A percentile compares a stretch with the other conserved stretches of the same genome.
Conservation (phyloP, 1,139 yeast species). For the Yarrowia galli region DNA sequence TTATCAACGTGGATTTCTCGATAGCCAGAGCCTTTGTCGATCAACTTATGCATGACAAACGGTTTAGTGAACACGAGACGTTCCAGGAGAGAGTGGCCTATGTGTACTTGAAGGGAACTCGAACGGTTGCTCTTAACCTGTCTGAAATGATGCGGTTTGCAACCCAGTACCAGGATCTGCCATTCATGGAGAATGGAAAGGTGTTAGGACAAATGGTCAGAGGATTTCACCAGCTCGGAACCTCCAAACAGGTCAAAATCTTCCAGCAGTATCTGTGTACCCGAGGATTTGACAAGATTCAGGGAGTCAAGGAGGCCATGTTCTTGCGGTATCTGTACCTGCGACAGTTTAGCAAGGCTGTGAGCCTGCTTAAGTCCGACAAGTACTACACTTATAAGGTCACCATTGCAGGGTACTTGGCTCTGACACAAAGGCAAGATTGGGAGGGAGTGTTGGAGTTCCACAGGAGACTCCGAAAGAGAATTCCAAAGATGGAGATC, state of each 20-base stretch:
- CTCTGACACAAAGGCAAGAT: neutral
- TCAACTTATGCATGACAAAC: slow-evolving; percentile 34
- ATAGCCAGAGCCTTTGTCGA: slow-evolving; percentile 24
- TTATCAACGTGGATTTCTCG: slow-evolving; percentile 24
- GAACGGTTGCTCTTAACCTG: slow-evolving; percentile 19
- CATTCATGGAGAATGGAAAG: neutral
- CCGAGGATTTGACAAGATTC: neutral
- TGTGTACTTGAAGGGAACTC: slow-evolving; percentile 1
- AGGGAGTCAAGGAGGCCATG: slow-evolving; percentile 2
- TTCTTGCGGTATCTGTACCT: slow-evolving; percentile 1
- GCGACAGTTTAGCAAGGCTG: slow-evolving; percentile 4
- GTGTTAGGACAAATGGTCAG: neutral
- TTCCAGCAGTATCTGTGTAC: slow-evolving; percentile 1
- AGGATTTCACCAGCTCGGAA: slow-evolving; percentile 14
- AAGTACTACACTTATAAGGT: neutral
- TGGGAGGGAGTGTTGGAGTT: neutral
- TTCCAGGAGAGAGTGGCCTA: neutral
- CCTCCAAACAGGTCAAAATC: neutral
- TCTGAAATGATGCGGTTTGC: slow-evolving; percentile 20
- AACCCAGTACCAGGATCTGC: slow-evolving; percentile 8
- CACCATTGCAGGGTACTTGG: neutral
- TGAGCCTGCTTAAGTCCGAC: neutral
- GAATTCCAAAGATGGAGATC: neutral
- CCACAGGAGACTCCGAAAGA: neutral
- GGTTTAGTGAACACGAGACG: neutral